These are phyloP conservation scores for Dalbergia cultrata DNA, from an alignment of 306 rosid species.

Conservation along the genomic window DNA sequence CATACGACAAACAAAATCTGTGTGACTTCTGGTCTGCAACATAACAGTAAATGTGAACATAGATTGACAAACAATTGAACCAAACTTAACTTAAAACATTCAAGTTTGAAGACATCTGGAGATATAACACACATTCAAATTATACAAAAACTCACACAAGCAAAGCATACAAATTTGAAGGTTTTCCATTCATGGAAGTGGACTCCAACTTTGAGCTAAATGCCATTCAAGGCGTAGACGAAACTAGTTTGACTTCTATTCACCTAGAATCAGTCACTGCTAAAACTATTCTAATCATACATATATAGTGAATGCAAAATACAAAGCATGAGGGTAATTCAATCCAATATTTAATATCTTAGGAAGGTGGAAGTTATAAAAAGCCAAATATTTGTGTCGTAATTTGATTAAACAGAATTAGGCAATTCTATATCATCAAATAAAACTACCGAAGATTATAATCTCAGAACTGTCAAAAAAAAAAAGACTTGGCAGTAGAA, in stretches of 20 bases:
- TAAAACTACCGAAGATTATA: background rate
- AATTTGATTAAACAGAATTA: background rate
- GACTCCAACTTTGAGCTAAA: constrained; percentile 26
- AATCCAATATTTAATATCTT: background rate
- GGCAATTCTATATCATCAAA: background rate
- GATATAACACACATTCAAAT: background rate
- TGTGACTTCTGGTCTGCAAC: constrained; percentile 75
- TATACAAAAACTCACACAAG: background rate
- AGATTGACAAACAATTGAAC: constrained; percentile 22
- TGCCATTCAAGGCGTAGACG: background rate
- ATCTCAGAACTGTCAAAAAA: too few relatives aligned
- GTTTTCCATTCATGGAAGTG: constrained; percentile 1
- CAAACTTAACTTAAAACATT: constrained; percentile 7
- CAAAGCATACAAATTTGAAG: background rate
- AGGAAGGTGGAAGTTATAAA: constrained; percentile 3
- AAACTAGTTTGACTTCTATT: background rate
- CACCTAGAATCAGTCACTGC: background rate
- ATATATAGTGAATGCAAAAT: background rate
- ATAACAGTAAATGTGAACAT: constrained; percentile 20
- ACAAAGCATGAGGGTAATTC: background rate
- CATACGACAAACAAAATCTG: constrained; percentile 81
- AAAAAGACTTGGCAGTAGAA: background rate
- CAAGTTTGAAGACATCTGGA: constrained; percentile 6
- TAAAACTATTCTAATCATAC: constrained; percentile 26
- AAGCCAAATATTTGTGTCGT: constrained; percentile 16